Conservation (phyloP, 2,329 filamentous ascomycete species). For the Paraphaeosphaeria minitans region DNA sequence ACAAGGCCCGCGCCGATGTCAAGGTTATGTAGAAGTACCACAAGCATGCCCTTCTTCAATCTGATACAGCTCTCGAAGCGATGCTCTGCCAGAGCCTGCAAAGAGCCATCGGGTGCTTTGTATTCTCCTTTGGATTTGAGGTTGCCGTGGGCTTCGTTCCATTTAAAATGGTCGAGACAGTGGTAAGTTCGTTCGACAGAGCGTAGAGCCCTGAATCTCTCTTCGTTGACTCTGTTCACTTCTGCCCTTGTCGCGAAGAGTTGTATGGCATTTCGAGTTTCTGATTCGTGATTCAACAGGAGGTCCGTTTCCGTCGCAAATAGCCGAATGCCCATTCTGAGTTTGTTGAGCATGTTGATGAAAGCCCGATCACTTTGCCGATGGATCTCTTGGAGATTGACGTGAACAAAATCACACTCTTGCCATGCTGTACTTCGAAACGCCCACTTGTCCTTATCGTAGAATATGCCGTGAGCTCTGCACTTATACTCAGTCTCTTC, state of each 20-base stretch:
- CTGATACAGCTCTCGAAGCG: conserved; percentile 52
- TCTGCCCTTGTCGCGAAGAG: conserved; percentile 51
- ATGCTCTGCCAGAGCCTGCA: conserved; percentile 47
- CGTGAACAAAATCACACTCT: conserved; percentile 58
- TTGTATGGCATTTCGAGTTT: conserved; percentile 51
- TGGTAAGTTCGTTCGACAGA: conserved; percentile 31
- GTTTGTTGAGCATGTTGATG: conserved; percentile 61
- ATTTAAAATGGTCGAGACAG: conserved; percentile 51
- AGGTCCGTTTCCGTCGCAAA: conserved; percentile 45
- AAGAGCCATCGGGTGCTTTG: conserved; percentile 26
- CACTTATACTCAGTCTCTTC: conserved; percentile 26
- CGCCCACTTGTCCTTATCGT: conserved; percentile 63
- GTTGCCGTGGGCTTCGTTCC: conserved; percentile 36
- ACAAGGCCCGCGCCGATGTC: conserved; percentile 38
- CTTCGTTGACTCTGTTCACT: conserved; percentile 41
- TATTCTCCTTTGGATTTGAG: conserved; percentile 20
- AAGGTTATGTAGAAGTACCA: conserved; percentile 60
- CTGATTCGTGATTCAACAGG: conserved; percentile 54
- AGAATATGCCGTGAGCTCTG: conserved; percentile 45
- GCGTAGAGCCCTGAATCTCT: conserved; percentile 39
- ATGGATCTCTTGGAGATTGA: conserved; percentile 61
- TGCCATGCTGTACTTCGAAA: conserved; percentile 63
- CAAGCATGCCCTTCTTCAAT: conserved; percentile 58
- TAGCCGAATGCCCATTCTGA: conserved; percentile 55
- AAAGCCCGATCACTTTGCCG: conserved; percentile 62